These are phyloP conservation scores for Fallopia convolvulus DNA, from an alignment of 148 eudicot species.

Conservation along the genomic window DNA sequence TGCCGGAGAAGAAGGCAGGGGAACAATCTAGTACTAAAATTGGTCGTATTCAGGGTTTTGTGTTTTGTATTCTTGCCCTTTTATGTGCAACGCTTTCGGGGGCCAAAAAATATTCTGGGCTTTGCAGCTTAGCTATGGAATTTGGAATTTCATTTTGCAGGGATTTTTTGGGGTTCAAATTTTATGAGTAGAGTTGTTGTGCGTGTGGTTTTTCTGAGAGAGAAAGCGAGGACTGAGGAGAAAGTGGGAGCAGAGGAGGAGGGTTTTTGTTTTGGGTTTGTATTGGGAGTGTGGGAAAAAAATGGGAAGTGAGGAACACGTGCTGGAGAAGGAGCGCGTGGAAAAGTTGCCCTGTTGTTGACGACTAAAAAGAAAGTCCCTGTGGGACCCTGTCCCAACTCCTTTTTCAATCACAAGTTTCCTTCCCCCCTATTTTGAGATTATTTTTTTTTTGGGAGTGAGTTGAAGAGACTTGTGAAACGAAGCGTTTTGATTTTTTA, in stretches of 20 bases:
- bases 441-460: too few relatives aligned
- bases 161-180: neutral
- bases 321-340: neutral
- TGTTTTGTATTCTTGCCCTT: neutral
- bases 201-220: too few relatives aligned
- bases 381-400: neutral
- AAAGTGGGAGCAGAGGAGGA: neutral
- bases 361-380: neutral
- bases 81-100: neutral
- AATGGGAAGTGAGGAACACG: neutral
- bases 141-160: neutral
- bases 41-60: neutral
- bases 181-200: too few relatives aligned
- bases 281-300: neutral
- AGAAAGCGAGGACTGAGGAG: neutral
- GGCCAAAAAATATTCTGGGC: neutral
- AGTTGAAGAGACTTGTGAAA: neutral
- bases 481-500: neutral
- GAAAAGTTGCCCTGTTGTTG: neutral
- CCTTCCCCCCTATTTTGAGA: too few relatives aligned
- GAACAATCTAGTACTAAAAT: neutral
- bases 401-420: slow-evolving; percentile 7
- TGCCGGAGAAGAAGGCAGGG: neutral
- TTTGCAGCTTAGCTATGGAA: neutral
- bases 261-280: neutral